Percentiles rank a stretch among this genome's conserved stretches.
Conservation (phyloP, 768 basidiomycete genomes). For the Myochromella boudieri region DNA sequence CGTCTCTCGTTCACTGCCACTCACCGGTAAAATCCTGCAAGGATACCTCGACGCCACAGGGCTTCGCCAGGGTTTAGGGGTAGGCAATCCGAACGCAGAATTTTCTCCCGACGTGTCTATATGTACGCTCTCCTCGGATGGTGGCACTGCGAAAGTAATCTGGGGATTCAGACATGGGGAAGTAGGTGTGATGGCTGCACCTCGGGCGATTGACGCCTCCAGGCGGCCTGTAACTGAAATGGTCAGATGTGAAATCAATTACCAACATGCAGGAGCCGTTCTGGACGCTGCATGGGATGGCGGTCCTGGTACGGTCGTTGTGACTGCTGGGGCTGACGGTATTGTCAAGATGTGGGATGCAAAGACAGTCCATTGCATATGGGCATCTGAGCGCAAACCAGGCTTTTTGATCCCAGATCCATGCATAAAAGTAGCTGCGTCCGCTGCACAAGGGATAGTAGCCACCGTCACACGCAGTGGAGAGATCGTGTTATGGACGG, state of each 20-base stretch:
- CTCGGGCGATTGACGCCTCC: slow-evolving; percentile 55
- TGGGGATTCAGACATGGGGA: slow-evolving; percentile 78
- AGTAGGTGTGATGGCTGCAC: slow-evolving; percentile 58
- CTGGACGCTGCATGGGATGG: slow-evolving; percentile 54
- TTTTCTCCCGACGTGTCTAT: slow-evolving; percentile 67
- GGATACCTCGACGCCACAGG: slow-evolving; percentile 71
- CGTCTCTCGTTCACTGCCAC: slow-evolving; percentile 69
- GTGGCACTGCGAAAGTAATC: slow-evolving; percentile 62
- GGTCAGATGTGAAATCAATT: slow-evolving; percentile 47
- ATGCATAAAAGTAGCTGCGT: slow-evolving; percentile 48
- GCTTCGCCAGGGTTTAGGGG: slow-evolving; percentile 53
- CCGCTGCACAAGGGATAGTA: slow-evolving; percentile 41
- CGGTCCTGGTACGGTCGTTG: slow-evolving; percentile 26
- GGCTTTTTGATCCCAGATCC: slow-evolving; percentile 43
- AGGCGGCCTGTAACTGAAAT: slow-evolving; percentile 45
- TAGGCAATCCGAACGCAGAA: slow-evolving; percentile 75
- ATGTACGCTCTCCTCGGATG: slow-evolving; percentile 58
- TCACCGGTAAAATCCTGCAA: slow-evolving; percentile 66
- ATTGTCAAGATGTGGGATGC: slow-evolving; percentile 74
- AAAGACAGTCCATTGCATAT: slow-evolving; percentile 52
- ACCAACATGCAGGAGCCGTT: slow-evolving; percentile 66
- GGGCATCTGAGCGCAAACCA: slow-evolving; percentile 51
- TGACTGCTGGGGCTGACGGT: slow-evolving; percentile 64
- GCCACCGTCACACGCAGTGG: slow-evolving; percentile 58
- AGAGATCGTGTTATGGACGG: slow-evolving; percentile 54